Conservation (phyloP, 805 yeast genomes). For the Candida bentonensis region DNA sequence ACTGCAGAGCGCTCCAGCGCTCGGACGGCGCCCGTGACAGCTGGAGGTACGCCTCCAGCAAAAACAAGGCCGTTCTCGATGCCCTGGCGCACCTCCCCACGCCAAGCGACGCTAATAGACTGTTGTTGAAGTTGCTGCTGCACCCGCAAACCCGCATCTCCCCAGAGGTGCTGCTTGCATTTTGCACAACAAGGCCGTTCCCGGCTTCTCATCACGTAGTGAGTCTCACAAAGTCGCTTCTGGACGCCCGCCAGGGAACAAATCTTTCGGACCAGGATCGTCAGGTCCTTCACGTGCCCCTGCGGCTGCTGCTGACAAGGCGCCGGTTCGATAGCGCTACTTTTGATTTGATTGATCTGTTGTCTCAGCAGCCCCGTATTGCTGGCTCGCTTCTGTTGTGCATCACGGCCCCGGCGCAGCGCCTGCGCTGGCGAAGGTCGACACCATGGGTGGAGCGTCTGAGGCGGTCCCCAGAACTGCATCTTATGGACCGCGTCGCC, state of each 20-base stretch:
- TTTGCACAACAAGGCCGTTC: background rate
- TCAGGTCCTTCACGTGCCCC: background rate
- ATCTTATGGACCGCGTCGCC: background rate
- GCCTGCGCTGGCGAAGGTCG: background rate
- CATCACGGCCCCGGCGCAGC: background rate
- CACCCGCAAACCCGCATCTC: background rate
- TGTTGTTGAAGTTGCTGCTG: background rate
- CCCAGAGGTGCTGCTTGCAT: background rate
- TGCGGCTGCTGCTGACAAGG: background rate
- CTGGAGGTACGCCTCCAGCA: background rate
- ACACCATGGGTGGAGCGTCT: background rate
- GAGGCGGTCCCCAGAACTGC: background rate
- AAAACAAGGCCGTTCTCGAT: background rate
- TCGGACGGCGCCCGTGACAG: background rate
- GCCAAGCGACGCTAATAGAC: background rate
- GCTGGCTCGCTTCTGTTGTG: background rate
- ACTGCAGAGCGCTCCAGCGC: background rate
- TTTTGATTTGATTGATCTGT: background rate
- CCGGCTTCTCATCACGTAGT: background rate
- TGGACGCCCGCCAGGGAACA: background rate
- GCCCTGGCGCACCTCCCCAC: background rate
- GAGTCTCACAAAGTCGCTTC: background rate
- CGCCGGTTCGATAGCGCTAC: background rate
- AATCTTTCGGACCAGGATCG: background rate
- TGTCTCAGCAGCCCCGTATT: background rate